These are phyloP conservation scores for Globisporangium alternatum DNA, from an alignment of 352 stramenopile species.

Conservation along the genomic window DNA sequence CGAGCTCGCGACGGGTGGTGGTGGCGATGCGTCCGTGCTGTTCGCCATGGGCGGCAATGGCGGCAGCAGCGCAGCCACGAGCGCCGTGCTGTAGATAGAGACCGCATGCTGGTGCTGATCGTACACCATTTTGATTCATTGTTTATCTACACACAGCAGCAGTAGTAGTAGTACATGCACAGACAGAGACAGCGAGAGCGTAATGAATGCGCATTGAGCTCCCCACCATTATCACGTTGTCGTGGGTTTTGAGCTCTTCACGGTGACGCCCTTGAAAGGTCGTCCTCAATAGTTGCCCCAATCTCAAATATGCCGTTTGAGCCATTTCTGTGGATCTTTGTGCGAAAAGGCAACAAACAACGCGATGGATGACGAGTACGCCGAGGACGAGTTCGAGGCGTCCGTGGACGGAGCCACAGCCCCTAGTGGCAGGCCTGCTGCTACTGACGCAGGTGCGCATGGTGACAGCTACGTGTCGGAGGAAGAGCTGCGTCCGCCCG, in stretches of 20 bases:
- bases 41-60: not conserved
- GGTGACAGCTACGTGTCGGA: not conserved
- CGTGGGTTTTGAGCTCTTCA: no score
- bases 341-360: not conserved
- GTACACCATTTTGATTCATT: not conserved
- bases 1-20: constrained; percentile 6
- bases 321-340: not conserved
- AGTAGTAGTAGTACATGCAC: no score
- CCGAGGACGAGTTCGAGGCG: constrained; percentile 26
- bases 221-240: no score
- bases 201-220: no score
- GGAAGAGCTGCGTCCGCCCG: constrained; percentile 13
- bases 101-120: not conserved
- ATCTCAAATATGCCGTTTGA: not conserved
- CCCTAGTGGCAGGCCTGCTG: not conserved
- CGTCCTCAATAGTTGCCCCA: not conserved
- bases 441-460: not conserved
- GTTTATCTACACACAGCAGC: no score
- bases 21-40: not conserved
- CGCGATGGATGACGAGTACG: constrained; percentile 19
- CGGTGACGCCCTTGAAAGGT: no score
- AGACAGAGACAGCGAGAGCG: no score
- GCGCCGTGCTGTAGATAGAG: not conserved
- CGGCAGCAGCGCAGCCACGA: not conserved
- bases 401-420: constrained; percentile 1